Evolutionary conservation across 192 early-diverging fungal genomes (phyloP), one percentile per base, ranked within the genome.

Genomic region (Dispira parvispora): DNA sequence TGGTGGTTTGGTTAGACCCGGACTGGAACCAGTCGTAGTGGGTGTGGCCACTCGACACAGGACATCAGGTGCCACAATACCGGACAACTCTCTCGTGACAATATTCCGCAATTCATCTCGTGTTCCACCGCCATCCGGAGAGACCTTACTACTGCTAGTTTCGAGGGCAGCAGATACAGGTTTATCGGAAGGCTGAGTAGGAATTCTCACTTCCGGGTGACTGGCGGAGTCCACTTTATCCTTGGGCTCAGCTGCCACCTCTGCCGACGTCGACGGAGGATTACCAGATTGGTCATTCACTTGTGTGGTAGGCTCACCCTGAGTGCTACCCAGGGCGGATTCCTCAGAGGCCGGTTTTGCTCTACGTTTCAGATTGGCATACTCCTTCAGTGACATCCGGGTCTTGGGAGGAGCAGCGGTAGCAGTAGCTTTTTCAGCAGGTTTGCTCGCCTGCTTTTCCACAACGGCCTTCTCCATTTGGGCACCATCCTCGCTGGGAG

Each of bases 381-480:
- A 61, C 58, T 61, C 58, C 58, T 61, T 61, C n/a, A 61, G 43
- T 10, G 58, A 61, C 58, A 61, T 45, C 10, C 58, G 58, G 58
- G 58, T 61, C 58, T 61, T 61, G 14, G 14, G 38, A 44, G 43
- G 43, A 43, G 42, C 18, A 20, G 11, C 42, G 43, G 42, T 2
- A 38, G 57, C 32, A 38, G 32, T 38, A 38, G 32, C 6, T 6
- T 38, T 38, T 6, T 38, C 32, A 1, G 32, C 32, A 38, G 32
- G 6, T 6, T 38, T 38, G 32, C 3, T 38, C 32, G 1, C 32
- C 6, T 1, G 6, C 6, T 1, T 38, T 38, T 38, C 32, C 32
- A 4, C 32, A 4, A 38, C 6, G 3, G 6, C 32, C 6, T 38
- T 38, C 32, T 38, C 32, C 32, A 6, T 38, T 38, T 38, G 32